Base-by-base conservation (phyloP, 257 asterid species). In the Eucommia ulmoides region DNA sequence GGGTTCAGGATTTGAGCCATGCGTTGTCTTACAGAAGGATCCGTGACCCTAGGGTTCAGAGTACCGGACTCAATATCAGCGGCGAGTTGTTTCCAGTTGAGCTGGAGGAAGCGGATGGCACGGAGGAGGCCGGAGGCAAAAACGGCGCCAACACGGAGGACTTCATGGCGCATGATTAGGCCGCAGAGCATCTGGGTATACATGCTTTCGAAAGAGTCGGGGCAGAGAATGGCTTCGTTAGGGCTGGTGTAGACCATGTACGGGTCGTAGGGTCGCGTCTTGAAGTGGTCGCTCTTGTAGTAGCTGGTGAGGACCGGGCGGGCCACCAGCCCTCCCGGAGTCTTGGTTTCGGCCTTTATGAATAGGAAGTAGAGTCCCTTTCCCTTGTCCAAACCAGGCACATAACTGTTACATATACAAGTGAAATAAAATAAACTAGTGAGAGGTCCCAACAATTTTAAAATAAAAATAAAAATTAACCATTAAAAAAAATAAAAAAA, bases 131-230 rank as follows among this genome's bases (percentile, higher is more conserved):
- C 93, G 0, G 93, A 86, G 23, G 94, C 93, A 11, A 86, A 86
- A n/a, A 83, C 88, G 3, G 94, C 96, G 0, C 96, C 96, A 19
- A 83, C 77, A 0, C 94, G 73, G 23, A 80, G 78, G 21, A 87
- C 96, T 7, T 87, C 68, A 2, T 80, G 65, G 1, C 87, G 66
- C 87, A 76, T 70, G 44, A 83, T 29, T 19, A 87, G 81, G 42
- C 93, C 94, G 35, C 96, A 87, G 0, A 83, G 77, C 96, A 87
- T 83, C 52, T 87, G 96, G 0, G 84, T 59, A 33, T 87, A 87
- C 83, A 83, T 78, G 78, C 94, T 83, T 24, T 87, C 94, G 76
- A 55, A 76, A 0, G 93, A 68, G 24, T 87, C 94, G 1, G 65
- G 56, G 49, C 96, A 83, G 18, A 87, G 87, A 42, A 87, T 69